Conservation (phyloP, 208 protist species). For the Leishmania major region DNA sequence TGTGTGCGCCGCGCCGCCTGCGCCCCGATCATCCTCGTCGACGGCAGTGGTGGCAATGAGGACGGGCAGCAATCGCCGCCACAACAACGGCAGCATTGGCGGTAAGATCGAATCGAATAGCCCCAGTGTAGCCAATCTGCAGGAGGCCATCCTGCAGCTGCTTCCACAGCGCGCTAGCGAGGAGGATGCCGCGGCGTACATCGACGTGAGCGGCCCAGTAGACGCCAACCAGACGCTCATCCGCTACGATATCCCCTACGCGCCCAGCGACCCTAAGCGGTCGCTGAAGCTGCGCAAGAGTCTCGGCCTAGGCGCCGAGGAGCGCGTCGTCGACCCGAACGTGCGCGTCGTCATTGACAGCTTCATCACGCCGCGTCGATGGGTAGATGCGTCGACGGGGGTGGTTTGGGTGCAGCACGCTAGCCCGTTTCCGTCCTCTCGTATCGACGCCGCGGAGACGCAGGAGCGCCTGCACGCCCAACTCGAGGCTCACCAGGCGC, state of each 20-base stretch:
- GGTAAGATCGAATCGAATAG: neutral
- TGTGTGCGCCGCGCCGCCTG: constrained; percentile 5
- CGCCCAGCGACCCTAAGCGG: constrained; percentile 55
- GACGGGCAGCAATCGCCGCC: neutral
- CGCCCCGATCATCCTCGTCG: constrained; percentile 2
- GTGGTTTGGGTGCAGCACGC: constrained; percentile 89
- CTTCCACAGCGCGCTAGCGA: constrained; percentile 25
- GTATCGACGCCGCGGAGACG: constrained; percentile 75
- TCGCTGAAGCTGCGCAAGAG: constrained; percentile 62
- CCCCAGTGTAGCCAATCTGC: constrained; percentile 4
- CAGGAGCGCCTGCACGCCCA: constrained; percentile 49
- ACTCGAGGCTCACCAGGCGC: constrained; percentile 21
- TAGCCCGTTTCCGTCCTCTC: constrained; percentile 61
- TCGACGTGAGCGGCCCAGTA: constrained; percentile 75
- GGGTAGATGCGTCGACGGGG: constrained; percentile 51
- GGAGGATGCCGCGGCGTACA: constrained; percentile 27
- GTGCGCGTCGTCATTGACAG: constrained; percentile 81
- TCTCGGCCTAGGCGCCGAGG: constrained; percentile 33
- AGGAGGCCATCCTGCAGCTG: constrained; percentile 41
- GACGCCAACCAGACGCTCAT: constrained; percentile 64
- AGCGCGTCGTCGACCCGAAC: constrained; percentile 68
- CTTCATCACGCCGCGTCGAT: constrained; percentile 84
- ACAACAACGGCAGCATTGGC: neutral
- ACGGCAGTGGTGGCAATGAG: neutral
- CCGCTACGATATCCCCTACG: constrained; percentile 82